Evolutionary conservation across 2,329 filamentous ascomycete genomes (phyloP).

Genomic region (Aspergillus spinulosporus): DNA sequence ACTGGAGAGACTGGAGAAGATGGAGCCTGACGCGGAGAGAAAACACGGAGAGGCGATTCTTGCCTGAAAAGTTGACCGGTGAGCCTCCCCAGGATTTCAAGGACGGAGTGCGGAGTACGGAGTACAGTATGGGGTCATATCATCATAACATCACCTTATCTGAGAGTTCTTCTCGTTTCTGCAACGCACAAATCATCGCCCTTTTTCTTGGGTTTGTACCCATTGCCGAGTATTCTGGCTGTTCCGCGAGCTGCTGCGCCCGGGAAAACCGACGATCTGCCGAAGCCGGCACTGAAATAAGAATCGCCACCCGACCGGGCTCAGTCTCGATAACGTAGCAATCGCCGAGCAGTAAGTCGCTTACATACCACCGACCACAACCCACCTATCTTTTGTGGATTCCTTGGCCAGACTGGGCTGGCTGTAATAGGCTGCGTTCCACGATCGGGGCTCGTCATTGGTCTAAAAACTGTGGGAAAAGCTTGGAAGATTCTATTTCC

Average conservation of each 20-base stretch:
- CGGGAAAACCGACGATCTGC: not conserved
- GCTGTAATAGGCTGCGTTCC: not conserved
- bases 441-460: not conserved
- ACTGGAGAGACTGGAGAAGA: conserved; percentile 8
- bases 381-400: conserved; percentile 11
- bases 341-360: not conserved
- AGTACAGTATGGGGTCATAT: not conserved
- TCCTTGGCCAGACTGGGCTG: not conserved
- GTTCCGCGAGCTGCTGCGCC: not conserved
- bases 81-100: conserved; percentile 3
- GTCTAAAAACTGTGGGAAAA: not conserved
- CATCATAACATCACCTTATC: not conserved
- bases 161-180: not conserved
- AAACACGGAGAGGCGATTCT: conserved; percentile 11
- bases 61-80: conserved; percentile 14
- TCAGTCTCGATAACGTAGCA: not conserved
- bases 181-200: not conserved
- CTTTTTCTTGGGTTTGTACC: not conserved
- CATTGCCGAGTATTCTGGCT: not conserved
- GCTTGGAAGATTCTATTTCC: not conserved
- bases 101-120: not conserved
- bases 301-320: not conserved
- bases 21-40: conserved; percentile 9
- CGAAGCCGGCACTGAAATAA: not conserved
- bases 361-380: not conserved